phyloP scores from a whole-genome alignment of 495 filamentous ascomycete genomes.

The Amorphotheca resinae region DNA sequence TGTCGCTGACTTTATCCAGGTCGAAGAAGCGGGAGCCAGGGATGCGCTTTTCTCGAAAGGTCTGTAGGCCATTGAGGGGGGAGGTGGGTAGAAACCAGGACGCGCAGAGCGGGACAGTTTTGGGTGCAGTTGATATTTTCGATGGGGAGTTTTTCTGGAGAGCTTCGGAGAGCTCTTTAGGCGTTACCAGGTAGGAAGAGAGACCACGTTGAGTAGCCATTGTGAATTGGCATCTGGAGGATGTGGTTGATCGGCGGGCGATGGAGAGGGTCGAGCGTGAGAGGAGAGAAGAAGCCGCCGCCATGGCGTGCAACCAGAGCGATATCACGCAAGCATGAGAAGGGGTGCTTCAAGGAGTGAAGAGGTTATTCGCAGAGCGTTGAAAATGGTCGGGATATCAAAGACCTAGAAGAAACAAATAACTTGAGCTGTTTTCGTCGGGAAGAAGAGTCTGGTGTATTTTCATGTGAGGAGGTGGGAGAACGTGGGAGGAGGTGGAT shows the following conservation, averaged over 20 bases:
- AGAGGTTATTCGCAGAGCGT: too few species aligned
- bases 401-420: too few species aligned
- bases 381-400: background rate
- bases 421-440: too few species aligned
- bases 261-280: slow-evolving; percentile 4
- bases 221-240: slow-evolving; percentile 7
- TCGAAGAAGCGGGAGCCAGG: slow-evolving; percentile 93
- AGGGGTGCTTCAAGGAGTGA: background rate
- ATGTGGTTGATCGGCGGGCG: background rate
- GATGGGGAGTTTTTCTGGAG: slow-evolving; percentile 63
- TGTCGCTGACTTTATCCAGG: slow-evolving; percentile 80
- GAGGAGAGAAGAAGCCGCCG: slow-evolving; percentile 9
- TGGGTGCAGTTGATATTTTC: slow-evolving; percentile 62
- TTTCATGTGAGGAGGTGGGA: background rate
- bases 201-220: slow-evolving; percentile 32
- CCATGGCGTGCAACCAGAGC: slow-evolving; percentile 13
- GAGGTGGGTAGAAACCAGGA: slow-evolving; percentile 96
- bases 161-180: slow-evolving; percentile 65
- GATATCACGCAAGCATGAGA: slow-evolving; percentile 11
- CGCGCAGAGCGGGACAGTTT: slow-evolving; percentile 78
- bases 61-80: slow-evolving; percentile 60
- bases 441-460: too few species aligned
- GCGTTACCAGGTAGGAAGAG: slow-evolving; percentile 74
- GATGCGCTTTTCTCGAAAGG: slow-evolving; percentile 67
- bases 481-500: too few species aligned